A percentile compares a stretch with the other conserved stretches of the same genome.
These are phyloP conservation scores for Neoboletus magnificus DNA, from an alignment of 768 basidiomycete genomes.

Conservation along the genomic window DNA sequence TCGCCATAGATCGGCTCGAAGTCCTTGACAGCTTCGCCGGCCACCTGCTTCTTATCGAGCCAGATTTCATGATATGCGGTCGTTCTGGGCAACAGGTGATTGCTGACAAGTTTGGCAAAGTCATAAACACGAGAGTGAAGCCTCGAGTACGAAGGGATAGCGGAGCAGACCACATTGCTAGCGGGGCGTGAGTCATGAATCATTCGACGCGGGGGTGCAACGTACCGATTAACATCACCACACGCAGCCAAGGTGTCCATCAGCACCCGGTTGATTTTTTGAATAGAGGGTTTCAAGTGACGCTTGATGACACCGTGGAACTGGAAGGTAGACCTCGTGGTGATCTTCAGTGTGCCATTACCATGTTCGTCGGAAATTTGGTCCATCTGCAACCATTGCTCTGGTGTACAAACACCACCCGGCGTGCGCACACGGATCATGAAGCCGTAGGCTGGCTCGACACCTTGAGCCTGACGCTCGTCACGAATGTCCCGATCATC, in stretches of 20 bases:
- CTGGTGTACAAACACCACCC: slow-evolving; percentile 87
- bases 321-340: slow-evolving; percentile 97
- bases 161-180: slow-evolving; percentile 88
- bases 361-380: slow-evolving; percentile 96
- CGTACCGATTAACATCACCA: slow-evolving; percentile 92
- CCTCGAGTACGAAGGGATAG: slow-evolving; percentile 85
- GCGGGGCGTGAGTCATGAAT: slow-evolving; percentile 5
- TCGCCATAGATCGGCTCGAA: slow-evolving; percentile 97
- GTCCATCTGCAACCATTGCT: slow-evolving; percentile 95
- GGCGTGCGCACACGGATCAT: slow-evolving; percentile 99
- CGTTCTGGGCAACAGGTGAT: slow-evolving; percentile 84
- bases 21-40: slow-evolving; percentile 90
- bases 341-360: slow-evolving; percentile 92
- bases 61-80: slow-evolving; percentile 98
- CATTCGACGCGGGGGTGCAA: not conserved
- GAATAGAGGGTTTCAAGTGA: slow-evolving; percentile 94
- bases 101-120: slow-evolving; percentile 81
- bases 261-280: slow-evolving; percentile 87
- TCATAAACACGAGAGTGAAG: slow-evolving; percentile 80
- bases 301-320: slow-evolving; percentile 99
- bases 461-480: slow-evolving; percentile 86
- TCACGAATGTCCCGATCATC: slow-evolving; percentile 99
- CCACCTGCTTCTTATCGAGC: slow-evolving; percentile 96
- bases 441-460: slow-evolving; percentile 94
- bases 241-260: slow-evolving; percentile 97